Evolutionary conservation across 257 asterid genomes (phyloP).

Genomic region (Fraxinus pennsylvanica): DNA sequence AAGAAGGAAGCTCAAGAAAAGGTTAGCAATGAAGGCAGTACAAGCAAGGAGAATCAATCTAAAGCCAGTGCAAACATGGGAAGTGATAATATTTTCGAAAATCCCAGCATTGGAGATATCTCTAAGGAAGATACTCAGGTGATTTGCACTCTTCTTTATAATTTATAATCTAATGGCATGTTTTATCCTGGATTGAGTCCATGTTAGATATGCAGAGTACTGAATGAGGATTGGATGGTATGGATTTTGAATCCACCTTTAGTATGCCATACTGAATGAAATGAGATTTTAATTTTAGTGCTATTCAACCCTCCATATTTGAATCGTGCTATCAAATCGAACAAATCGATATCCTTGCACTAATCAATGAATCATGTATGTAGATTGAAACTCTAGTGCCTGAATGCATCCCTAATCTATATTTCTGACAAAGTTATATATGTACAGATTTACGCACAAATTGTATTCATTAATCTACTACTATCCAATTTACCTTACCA

Average conservation of each 20-base stretch:
- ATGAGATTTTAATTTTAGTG: background rate
- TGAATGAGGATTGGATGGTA: background rate
- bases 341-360: too few species aligned
- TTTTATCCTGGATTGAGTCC: background rate
- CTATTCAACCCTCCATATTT: too few species aligned
- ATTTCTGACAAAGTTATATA: background rate
- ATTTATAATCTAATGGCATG: background rate
- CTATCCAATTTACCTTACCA: background rate
- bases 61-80: slow-evolving; percentile 21
- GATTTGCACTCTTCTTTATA: background rate
- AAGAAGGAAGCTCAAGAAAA: slow-evolving; percentile 36
- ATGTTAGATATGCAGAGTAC: background rate
- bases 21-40: slow-evolving; percentile 30
- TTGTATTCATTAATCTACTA: background rate
- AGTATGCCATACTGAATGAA: background rate
- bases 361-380: too few species aligned
- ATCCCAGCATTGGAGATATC: slow-evolving; percentile 33
- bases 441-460: background rate
- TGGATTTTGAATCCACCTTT: background rate
- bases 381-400: too few species aligned
- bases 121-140: slow-evolving; percentile 46
- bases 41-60: slow-evolving; percentile 25
- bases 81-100: slow-evolving; percentile 30
- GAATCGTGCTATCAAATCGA: too few species aligned
- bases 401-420: too few species aligned